Evolutionary conservation across 108 stramenopile species (phyloP), one percentile per base, ranked within the genome.

Genomic region (Aurantiochytrium sp.): DNA sequence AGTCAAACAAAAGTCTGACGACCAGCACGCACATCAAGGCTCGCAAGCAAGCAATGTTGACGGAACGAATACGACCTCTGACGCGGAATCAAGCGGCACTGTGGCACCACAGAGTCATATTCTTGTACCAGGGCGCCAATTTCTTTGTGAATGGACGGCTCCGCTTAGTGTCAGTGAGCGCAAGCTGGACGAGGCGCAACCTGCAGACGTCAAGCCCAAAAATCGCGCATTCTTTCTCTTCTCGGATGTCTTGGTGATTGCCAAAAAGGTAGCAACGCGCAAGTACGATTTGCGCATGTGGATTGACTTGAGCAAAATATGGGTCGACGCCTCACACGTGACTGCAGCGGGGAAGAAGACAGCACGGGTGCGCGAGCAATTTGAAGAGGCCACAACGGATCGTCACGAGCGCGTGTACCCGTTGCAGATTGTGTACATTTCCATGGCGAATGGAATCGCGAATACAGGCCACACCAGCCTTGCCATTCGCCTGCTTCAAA

Each of bases 231-330:
- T 83, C 51, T 83, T 83, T 44, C 73, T 83, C 23, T 83, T 83
- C 51, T 83, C 73, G 8, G 73, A 83, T n/a, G 49, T 83, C 49
- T 44, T 83, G 18, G 51, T 83, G 44, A n/a, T 83, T 5, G 44
- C 73, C 0, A 83, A 83, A n/a, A 83, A 83, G 73, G 51, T 53
- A 12, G 73, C 73, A n/a, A 53, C 44, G 19, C 73, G 51, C 21
- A 83, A 83, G 51, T 83, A 83, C 73, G 73, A 83, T n/a, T n/a
- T 83, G 73, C 73, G 73, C 10, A 83, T 83, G 73, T 83, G 73
- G 73, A 83, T 83, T 83, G 73, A 83, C 51, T n/a, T 83, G 73
- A 51, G 49, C n/a, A 83, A 83, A n/a, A 83, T 83, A 12, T 83
- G 51, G 44, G 73, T 83, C 23, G 73, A 83, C n/a, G 73, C 73